A percentile compares a stretch with the other conserved stretches of the same genome.
phyloP scores from a whole-genome alignment of 306 rosid genomes.

The Dicorynia guianensis region DNA sequence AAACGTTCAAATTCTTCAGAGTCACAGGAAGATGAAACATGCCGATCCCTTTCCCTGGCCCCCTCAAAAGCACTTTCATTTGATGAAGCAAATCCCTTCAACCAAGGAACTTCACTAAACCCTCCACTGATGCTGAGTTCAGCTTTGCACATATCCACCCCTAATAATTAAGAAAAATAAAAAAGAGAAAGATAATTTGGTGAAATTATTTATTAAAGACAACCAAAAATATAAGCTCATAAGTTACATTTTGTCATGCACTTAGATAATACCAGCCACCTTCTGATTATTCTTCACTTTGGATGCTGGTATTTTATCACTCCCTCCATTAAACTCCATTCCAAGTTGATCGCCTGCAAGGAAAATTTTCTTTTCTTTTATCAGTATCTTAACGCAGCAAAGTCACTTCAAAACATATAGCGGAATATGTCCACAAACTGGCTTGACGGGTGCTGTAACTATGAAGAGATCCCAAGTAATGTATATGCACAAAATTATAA shows the following conservation, averaged over 20 bases:
- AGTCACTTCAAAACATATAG: constrained; percentile 1
- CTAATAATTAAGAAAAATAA: constrained; percentile 44
- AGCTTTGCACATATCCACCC: constrained; percentile 57
- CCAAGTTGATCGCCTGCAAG: constrained; percentile 58
- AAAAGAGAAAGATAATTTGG: constrained; percentile 38
- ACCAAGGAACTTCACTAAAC: constrained; percentile 64
- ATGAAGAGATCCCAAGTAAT: constrained; percentile 25
- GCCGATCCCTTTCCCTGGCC: constrained; percentile 42
- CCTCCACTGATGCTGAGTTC: constrained; percentile 54
- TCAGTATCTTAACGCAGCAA: neutral
- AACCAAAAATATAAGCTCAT: constrained; percentile 13
- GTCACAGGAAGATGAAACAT: constrained; percentile 56
- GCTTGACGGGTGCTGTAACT: constrained; percentile 4
- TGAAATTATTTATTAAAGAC: constrained; percentile 14
- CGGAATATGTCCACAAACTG: neutral
- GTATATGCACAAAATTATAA: neutral
- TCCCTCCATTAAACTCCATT: constrained; percentile 44
- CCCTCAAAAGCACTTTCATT: constrained; percentile 53
- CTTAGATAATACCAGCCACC: constrained; percentile 85
- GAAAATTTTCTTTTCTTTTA: constrained; percentile 6
- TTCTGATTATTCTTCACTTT: constrained; percentile 67
- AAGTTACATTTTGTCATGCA: constrained; percentile 43
- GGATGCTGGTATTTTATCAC: constrained; percentile 43
- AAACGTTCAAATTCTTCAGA: constrained; percentile 67
- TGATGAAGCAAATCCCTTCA: constrained; percentile 57